phyloP scores from a whole-genome alignment of 2,329 filamentous ascomycete species.

The Fusarium sp. region DNA sequence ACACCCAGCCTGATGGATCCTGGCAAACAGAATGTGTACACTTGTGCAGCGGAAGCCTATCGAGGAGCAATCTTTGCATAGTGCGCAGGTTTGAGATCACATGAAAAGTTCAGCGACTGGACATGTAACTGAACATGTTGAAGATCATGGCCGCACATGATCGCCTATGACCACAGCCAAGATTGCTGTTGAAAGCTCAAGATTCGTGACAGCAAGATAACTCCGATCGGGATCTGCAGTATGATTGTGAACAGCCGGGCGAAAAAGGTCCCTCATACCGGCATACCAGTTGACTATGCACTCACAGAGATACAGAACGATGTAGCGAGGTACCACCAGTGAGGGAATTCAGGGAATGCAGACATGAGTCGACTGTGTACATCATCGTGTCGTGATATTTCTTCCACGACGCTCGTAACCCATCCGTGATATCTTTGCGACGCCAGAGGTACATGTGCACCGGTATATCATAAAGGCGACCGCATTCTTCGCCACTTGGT shows the following conservation, averaged over 20 bases:
- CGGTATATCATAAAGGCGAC: conserved; percentile 44
- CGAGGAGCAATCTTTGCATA: conserved; percentile 70
- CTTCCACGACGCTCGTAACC: conserved; percentile 44
- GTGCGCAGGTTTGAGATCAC: conserved; percentile 71
- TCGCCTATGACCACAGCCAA: conserved; percentile 74
- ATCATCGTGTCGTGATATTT: conserved; percentile 41
- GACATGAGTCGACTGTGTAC: conserved; percentile 51
- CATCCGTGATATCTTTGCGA: conserved; percentile 43
- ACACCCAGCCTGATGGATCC: conserved; percentile 67
- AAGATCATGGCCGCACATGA: conserved; percentile 79
- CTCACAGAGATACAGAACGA: conserved; percentile 40
- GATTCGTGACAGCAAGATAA: conserved; percentile 63
- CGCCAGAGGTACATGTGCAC: conserved; percentile 50
- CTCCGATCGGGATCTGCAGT: conserved; percentile 64
- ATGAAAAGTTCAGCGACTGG: conserved; percentile 68
- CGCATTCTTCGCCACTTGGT: conserved; percentile 52
- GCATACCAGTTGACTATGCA: conserved; percentile 62
- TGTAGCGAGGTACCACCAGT: conserved; percentile 61
- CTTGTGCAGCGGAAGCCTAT: conserved; percentile 64
- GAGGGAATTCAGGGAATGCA: conserved; percentile 57
- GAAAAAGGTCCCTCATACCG: conserved; percentile 62
- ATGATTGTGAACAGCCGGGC: conserved; percentile 63
- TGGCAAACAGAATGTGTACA: conserved; percentile 64
- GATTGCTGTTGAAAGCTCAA: conserved; percentile 70
- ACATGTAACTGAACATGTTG: conserved; percentile 74